phyloP scores from a whole-genome alignment of 2,329 filamentous ascomycete species.

The Ceratocystis huliohia region DNA sequence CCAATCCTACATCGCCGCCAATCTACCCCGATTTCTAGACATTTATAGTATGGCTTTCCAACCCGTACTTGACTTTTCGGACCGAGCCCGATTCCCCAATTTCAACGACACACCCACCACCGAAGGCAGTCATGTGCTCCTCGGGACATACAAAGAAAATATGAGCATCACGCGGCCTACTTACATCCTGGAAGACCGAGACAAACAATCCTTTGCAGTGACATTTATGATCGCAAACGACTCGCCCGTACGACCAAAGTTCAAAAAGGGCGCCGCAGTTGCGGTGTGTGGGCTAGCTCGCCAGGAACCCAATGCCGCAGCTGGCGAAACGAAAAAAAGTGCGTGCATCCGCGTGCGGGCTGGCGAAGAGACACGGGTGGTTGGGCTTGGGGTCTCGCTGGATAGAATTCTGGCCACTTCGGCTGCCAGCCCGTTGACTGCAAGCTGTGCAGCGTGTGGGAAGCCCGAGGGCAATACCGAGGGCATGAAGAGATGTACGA shows the following conservation, averaged over 20 bases:
- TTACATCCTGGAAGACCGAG: conserved; percentile 33
- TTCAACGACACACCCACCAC: conserved; percentile 27
- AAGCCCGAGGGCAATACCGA: conserved; percentile 24
- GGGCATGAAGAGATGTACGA: conserved; percentile 32
- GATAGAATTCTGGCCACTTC: conserved; percentile 24
- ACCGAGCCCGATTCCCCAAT: conserved; percentile 28
- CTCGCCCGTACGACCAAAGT: conserved; percentile 29
- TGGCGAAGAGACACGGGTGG: conserved; percentile 28
- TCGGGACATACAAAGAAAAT: conserved; percentile 36
- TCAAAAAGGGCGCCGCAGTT: conserved; percentile 31
- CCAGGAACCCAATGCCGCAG: conserved; percentile 24
- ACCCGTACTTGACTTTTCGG: conserved; percentile 26
- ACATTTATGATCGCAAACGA: conserved; percentile 33
- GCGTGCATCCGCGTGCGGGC: conserved; percentile 30
- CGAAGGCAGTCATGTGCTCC: conserved; percentile 20
- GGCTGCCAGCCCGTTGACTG: conserved; percentile 25
- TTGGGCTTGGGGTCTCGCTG: conserved; percentile 26
- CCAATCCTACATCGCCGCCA: neutral
- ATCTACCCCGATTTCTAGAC: neutral
- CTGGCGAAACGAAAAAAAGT: conserved; percentile 26
- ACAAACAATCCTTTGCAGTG: conserved; percentile 33
- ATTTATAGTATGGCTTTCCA: neutral
- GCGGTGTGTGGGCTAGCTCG: conserved; percentile 28
- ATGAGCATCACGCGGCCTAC: conserved; percentile 40
- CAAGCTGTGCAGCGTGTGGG: conserved; percentile 26